Conservation (phyloP, 2,329 filamentous ascomycete species). For the Fusarium camptoceras region DNA sequence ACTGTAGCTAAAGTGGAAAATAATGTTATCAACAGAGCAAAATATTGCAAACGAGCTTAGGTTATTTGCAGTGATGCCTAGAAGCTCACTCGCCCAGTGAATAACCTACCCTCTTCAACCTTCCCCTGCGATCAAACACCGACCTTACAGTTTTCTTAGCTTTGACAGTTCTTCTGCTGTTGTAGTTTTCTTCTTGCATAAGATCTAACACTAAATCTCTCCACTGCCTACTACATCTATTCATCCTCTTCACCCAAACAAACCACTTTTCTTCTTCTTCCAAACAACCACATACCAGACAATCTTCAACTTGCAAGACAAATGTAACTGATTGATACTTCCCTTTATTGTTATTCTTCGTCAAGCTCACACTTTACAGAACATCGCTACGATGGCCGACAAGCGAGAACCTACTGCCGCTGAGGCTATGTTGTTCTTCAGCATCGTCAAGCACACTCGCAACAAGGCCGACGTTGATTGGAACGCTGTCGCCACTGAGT, state of each 20-base stretch:
- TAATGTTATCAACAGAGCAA: neutral
- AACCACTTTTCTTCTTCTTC: neutral
- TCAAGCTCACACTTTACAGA: conserved; percentile 13
- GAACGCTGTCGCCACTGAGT: conserved; percentile 57
- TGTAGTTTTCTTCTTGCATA: neutral
- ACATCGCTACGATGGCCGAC: conserved; percentile 47
- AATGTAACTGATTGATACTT: neutral
- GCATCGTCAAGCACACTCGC: conserved; percentile 58
- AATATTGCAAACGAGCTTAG: neutral
- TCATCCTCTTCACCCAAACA: conserved; percentile 5
- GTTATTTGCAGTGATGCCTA: neutral
- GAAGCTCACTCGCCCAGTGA: neutral
- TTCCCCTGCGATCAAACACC: neutral
- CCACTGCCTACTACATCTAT: neutral
- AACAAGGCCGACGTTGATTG: conserved; percentile 62
- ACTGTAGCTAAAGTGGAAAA: neutral
- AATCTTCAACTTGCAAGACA: neutral
- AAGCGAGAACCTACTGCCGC: conserved; percentile 54
- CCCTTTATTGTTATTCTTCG: neutral
- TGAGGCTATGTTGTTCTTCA: conserved; percentile 59
- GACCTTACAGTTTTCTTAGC: neutral
- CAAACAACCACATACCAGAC: neutral
- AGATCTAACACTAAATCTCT: conserved; percentile 1
- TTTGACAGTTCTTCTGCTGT: conserved; percentile 8
- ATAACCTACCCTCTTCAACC: neutral